Evolutionary conservation across 345 rosid species (phyloP), one percentile per base, ranked within the genome.

Genomic region (Toxicodendron radicans): DNA sequence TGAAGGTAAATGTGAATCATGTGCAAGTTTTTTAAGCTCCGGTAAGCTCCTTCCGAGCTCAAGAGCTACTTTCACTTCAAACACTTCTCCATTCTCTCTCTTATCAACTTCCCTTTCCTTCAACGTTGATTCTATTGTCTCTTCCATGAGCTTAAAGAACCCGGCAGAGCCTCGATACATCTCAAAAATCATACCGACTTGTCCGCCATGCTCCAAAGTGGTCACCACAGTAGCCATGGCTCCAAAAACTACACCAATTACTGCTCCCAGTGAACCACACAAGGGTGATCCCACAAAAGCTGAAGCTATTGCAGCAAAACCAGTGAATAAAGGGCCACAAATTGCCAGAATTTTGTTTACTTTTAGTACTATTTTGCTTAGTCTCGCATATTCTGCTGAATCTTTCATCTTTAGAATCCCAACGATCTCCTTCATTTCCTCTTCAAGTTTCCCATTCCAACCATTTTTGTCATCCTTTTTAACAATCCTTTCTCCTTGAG

Each of bases 321-420:
- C 82, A 16, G 84, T 76, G 14, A 78, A 64, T 11, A 71, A 67
- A 57, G 80, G 81, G 27, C 82, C 84, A 23, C 72, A 75, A 2
- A 83, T 76, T 30, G 84, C 86, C 54, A 83, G 71, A 46, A 75
- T 59, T 51, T 74, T 74, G 78, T 83, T 70, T 16, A 83, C 1
- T 73, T 69, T 78, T 74, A 83, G 35, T 0, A 62, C 78, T 59
- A 68, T 43, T 71, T 79, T 81, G 65, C 90, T 83, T 58, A 88
- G 71, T 76, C 68, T 84, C 17, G 66, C 68, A 66, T 84, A 88
- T 3, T 86, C 92, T 51, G 80, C 83, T 3, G 48, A 65, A 71
- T 88, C 92, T 73, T 85, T 83, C 32, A 30, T 84, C 78, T 84
- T 86, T 59, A 85, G 59, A 54, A 84, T 76, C 17, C 68, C 45